phyloP scores from a whole-genome alignment of 495 filamentous ascomycete species.

The Daldinia childiae region DNA sequence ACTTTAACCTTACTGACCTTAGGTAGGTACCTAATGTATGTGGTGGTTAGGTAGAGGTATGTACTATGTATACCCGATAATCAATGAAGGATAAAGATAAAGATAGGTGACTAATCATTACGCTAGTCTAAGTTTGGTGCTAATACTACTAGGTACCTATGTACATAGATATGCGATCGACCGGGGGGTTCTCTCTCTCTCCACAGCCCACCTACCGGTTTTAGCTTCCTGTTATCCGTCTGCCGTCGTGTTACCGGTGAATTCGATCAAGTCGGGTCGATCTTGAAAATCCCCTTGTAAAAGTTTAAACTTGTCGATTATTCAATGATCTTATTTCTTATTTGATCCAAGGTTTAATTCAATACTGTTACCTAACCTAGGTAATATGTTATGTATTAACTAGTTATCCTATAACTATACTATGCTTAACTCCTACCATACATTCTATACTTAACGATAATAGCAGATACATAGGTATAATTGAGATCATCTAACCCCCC shows the following conservation, averaged over 20 bases:
- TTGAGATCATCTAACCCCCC: neutral
- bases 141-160: too few relatives aligned
- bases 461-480: neutral
- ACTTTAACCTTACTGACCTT: too few relatives aligned
- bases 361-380: too few relatives aligned
- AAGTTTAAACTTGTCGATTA: constrained; percentile 4
- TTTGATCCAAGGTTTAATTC: too few relatives aligned
- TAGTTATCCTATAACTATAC: too few relatives aligned
- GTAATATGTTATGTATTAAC: too few relatives aligned
- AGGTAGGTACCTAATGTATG: too few relatives aligned
- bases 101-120: neutral
- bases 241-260: constrained; percentile 8
- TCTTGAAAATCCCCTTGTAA: constrained; percentile 3
- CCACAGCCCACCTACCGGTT: constrained; percentile 33
- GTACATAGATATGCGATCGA: constrained; percentile 16
- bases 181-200: constrained; percentile 1
- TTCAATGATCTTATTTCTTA: too few relatives aligned
- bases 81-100: neutral
- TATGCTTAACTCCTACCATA: too few relatives aligned
- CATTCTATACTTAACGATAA: neutral
- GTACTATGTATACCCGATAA: neutral
- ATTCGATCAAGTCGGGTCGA: constrained; percentile 10
- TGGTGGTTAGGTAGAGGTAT: neutral
- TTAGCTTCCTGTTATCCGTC: constrained; percentile 23
- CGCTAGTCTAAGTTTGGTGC: neutral